Evolutionary conservation across 805 yeast genomes (phyloP).

Genomic region (Saccharomycopsis fermentans): DNA sequence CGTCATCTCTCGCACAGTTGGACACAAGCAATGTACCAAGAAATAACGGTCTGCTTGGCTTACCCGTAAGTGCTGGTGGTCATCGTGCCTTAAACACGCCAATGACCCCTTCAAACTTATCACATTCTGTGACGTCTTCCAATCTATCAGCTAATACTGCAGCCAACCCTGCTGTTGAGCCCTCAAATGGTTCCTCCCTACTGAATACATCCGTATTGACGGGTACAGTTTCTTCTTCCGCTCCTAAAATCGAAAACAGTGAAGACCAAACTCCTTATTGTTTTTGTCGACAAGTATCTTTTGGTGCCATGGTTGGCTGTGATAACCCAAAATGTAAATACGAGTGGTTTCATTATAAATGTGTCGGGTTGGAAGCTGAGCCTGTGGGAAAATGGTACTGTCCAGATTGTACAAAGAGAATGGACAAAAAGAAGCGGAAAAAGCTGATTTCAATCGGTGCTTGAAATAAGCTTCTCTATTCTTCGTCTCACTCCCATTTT

Average conservation of each 20-base stretch:
- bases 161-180: not conserved
- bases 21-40: not conserved
- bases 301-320: conserved; percentile 95
- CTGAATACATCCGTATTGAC: not conserved
- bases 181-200: not conserved
- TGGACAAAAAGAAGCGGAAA: conserved; percentile 26
- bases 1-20: not conserved
- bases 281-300: conserved; percentile 87
- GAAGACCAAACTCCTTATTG: conserved; percentile 33
- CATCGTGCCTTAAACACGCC: not conserved
- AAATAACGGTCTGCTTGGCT: not conserved
- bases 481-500: not conserved
- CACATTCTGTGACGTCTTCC: not conserved
- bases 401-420: conserved; percentile 55
- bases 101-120: not conserved
- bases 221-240: conserved; percentile 5
- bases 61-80: not conserved
- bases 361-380: conserved; percentile 82
- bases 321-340: conserved; percentile 69
- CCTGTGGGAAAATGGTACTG: conserved; percentile 95
- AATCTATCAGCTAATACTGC: not conserved
- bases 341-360: conserved; percentile 58
- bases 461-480: not conserved
- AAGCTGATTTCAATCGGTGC: conserved; percentile 10
- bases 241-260: conserved; percentile 6